phyloP scores from a whole-genome alignment of 805 yeast genomes.

The Schwanniomyces sp. region DNA sequence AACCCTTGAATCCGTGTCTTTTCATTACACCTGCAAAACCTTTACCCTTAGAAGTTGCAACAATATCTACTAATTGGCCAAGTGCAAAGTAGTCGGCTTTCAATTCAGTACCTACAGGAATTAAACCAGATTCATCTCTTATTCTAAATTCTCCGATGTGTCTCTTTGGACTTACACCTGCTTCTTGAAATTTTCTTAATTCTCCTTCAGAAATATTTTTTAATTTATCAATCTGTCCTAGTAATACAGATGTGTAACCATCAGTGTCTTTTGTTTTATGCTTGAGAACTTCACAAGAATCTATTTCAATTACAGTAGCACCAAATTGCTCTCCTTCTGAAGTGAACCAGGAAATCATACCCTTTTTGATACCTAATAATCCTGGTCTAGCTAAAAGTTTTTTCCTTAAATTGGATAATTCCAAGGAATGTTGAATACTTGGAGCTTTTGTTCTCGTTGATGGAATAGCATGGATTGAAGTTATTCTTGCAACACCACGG shows the following conservation, averaged over 20 bases:
- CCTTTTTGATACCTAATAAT: constrained; percentile 76
- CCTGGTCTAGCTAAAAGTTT: constrained; percentile 81
- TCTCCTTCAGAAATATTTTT: constrained; percentile 57
- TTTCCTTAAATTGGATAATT: constrained; percentile 67
- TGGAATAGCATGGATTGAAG: constrained; percentile 54
- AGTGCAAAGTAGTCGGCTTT: constrained; percentile 79
- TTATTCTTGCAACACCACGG: constrained; percentile 43
- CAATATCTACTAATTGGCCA: constrained; percentile 83
- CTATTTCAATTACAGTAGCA: constrained; percentile 85
- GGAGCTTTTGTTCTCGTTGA: constrained; percentile 47
- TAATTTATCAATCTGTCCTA: constrained; percentile 77
- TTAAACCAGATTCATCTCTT: constrained; percentile 58
- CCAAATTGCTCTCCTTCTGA: constrained; percentile 69
- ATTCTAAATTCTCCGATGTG: constrained; percentile 78
- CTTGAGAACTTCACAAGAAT: constrained; percentile 81
- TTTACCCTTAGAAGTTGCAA: constrained; percentile 84
- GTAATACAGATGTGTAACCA: constrained; percentile 83
- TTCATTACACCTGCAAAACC: constrained; percentile 99
- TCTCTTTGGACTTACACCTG: constrained; percentile 81
- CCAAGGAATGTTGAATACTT: constrained; percentile 63
- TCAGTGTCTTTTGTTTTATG: constrained; percentile 68
- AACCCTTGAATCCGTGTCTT: constrained; percentile 86
- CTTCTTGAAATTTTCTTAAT: constrained; percentile 76
- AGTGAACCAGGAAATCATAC: constrained; percentile 86
- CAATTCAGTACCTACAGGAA: constrained; percentile 76